These are phyloP conservation scores for Madurella fahalii DNA, from an alignment of 2,329 filamentous ascomycete species.

Conservation along the genomic window DNA sequence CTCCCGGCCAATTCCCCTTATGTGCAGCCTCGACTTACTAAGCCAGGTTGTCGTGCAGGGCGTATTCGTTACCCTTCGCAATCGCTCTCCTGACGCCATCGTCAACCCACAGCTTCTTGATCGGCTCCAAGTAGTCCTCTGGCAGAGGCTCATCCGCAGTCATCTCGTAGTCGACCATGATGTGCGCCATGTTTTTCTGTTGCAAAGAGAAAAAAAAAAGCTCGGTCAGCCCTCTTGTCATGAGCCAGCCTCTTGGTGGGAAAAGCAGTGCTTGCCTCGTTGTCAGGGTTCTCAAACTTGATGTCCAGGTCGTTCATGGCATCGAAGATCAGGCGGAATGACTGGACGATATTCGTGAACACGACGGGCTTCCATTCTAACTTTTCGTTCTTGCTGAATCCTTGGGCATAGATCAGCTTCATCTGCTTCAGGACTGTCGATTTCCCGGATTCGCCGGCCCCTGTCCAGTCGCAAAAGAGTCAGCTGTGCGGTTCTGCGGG, in stretches of 20 bases:
- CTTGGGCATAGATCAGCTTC: constrained; percentile 93
- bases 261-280: constrained; percentile 57
- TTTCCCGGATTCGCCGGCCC: constrained; percentile 92
- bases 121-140: constrained; percentile 69
- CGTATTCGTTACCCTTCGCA: constrained; percentile 90
- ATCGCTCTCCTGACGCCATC: constrained; percentile 82
- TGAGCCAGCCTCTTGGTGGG: neutral
- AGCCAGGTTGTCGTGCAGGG: constrained; percentile 88
- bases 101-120: constrained; percentile 82
- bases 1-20: neutral
- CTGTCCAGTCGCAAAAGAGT: constrained; percentile 45
- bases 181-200: constrained; percentile 72
- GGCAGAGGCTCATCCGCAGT: constrained; percentile 78
- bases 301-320: constrained; percentile 86
- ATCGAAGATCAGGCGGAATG: constrained; percentile 83
- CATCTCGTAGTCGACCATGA: constrained; percentile 78
- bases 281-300: constrained; percentile 71
- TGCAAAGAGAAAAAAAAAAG: neutral
- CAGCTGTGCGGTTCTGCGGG: constrained; percentile 3
- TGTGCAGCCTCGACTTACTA: constrained; percentile 55
- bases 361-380: constrained; percentile 93
- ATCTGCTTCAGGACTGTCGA: constrained; percentile 98
- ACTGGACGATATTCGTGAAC: constrained; percentile 90
- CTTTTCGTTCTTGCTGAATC: constrained; percentile 84
- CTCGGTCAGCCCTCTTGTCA: neutral